Conservation (phyloP, 257 asterid species). For the Gentiana straminea region DNA sequence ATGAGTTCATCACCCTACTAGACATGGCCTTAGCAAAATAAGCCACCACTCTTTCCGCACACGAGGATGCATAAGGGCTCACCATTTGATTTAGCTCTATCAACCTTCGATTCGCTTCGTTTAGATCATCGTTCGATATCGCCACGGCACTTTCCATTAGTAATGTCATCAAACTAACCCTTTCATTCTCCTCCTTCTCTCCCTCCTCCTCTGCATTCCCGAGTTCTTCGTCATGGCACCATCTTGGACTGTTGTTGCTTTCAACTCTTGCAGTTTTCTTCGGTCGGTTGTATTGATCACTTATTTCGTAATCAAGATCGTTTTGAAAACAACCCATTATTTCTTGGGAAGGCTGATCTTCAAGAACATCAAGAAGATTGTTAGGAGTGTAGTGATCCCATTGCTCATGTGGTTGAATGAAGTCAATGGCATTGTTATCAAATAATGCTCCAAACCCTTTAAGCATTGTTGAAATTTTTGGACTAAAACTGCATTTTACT, state of each 20-base stretch:
- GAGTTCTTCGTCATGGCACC: not conserved
- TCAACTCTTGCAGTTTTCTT: slow-evolving; percentile 20
- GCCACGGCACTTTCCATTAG: slow-evolving; percentile 73
- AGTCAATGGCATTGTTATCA: slow-evolving; percentile 12
- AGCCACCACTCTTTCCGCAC: slow-evolving; percentile 63
- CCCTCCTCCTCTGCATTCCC: slow-evolving; percentile 2
- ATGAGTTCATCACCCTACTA: slow-evolving; percentile 63
- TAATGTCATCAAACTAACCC: slow-evolving; percentile 34
- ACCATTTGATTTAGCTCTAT: slow-evolving; percentile 59
- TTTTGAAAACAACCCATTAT: slow-evolving; percentile 9
- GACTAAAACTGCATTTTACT: not conserved
- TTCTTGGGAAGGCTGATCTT: slow-evolving; percentile 39
- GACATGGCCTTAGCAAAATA: slow-evolving; percentile 66
- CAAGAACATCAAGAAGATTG: slow-evolving; percentile 26
- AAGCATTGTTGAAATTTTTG: slow-evolving; percentile 8
- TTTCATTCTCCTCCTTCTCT: slow-evolving; percentile 24
- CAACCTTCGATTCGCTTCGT: slow-evolving; percentile 62
- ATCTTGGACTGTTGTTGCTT: slow-evolving; percentile 16
- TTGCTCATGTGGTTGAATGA: slow-evolving; percentile 35
- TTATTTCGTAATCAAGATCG: not conserved
- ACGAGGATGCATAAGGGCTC: slow-evolving; percentile 41
- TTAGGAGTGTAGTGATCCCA: slow-evolving; percentile 7
- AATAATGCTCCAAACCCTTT: slow-evolving; percentile 20
- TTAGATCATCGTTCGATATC: slow-evolving; percentile 60
- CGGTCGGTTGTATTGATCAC: slow-evolving; percentile 14